Percentiles rank a stretch among this genome's conserved stretches.
Conservation (phyloP, 164 flowering plant species). For the Vitis cinerea region DNA sequence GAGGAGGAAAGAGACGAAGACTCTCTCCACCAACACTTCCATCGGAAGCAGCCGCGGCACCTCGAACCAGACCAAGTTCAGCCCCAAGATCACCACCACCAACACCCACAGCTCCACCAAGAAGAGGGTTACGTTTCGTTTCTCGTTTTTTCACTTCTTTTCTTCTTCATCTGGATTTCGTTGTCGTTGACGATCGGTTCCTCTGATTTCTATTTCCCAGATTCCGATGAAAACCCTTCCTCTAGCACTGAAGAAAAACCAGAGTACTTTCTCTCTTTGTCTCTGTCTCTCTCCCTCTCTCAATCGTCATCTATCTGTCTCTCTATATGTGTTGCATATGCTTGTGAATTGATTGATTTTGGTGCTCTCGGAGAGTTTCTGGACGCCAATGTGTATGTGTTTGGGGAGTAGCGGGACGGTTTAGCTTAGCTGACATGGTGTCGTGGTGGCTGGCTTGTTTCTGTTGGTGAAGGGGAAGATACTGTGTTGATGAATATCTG, state of each 20-base stretch:
- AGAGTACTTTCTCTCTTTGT: constrained; percentile 19
- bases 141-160: background rate
- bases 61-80: no score
- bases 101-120: background rate
- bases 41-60: no score
- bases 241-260: constrained; percentile 27
- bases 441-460: no score
- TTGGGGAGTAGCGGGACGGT: no score
- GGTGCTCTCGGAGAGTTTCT: no score
- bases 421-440: no score
- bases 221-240: constrained; percentile 33
- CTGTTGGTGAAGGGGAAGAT: no score
- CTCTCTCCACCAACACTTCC: no score
- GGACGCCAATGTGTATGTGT: no score
- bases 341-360: no score
- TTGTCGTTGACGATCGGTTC: background rate
- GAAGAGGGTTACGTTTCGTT: constrained; percentile 10
- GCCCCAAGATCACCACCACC: no score
- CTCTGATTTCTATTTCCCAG: constrained; percentile 21
- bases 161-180: background rate
- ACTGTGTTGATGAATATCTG: no score
- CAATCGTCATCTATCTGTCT: background rate
- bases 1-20: constrained; percentile 7
- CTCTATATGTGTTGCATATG: background rate
- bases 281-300: background rate